These are phyloP conservation scores for Ogataea nakhonphanomensis DNA, from an alignment of 805 yeast species.

Conservation along the genomic window DNA sequence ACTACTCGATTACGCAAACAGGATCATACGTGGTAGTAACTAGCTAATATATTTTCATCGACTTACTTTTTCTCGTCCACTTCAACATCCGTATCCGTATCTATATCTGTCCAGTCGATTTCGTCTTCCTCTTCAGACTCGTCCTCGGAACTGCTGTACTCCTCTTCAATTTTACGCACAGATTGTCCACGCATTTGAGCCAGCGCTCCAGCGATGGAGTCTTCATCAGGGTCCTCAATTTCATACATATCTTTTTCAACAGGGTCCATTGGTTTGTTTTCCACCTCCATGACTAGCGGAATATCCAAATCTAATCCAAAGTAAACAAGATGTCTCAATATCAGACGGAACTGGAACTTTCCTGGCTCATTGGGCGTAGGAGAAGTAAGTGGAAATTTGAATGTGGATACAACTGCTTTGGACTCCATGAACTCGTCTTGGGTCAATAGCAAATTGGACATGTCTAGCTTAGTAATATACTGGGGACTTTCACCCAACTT, in stretches of 20 bases:
- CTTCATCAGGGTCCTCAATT: slow-evolving; percentile 72
- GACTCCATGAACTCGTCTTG: slow-evolving; percentile 48
- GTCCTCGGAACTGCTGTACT: slow-evolving; percentile 41
- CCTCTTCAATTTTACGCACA: slow-evolving; percentile 38
- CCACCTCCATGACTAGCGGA: slow-evolving; percentile 68
- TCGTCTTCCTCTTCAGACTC: slow-evolving; percentile 33
- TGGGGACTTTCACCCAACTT: slow-evolving; percentile 72
- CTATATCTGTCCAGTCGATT: slow-evolving; percentile 46
- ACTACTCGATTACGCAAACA: slow-evolving; percentile 85
- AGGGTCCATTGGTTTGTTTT: slow-evolving; percentile 49
- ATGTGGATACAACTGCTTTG: slow-evolving; percentile 58
- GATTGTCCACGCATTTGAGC: slow-evolving; percentile 64
- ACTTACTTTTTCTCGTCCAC: slow-evolving; percentile 26
- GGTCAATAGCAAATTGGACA: slow-evolving; percentile 51
- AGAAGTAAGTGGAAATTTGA: slow-evolving; percentile 66
- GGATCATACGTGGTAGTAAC: slow-evolving; percentile 34
- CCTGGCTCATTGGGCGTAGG: slow-evolving; percentile 80
- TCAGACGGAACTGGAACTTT: slow-evolving; percentile 61
- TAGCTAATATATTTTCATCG: slow-evolving; percentile 2
- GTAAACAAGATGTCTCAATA: slow-evolving; percentile 69
- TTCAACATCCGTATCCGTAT: slow-evolving; percentile 65
- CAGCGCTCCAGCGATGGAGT: slow-evolving; percentile 70
- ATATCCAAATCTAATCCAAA: slow-evolving; percentile 79
- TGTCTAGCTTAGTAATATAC: slow-evolving; percentile 47
- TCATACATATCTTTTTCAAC: slow-evolving; percentile 45